Evolutionary conservation across 129 eudicot genomes (phyloP).

Genomic region (Rutidosis leptorrhynchoides): DNA sequence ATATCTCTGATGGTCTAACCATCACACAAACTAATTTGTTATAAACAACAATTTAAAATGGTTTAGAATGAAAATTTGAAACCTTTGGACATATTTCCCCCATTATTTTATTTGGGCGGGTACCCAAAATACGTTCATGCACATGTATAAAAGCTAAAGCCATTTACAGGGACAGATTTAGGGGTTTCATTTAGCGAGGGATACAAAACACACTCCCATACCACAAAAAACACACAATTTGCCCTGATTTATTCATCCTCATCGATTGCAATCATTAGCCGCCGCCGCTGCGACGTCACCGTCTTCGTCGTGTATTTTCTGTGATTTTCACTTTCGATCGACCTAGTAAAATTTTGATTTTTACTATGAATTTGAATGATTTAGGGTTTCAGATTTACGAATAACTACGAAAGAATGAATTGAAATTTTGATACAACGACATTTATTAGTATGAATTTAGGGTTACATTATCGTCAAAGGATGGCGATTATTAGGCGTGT

Average conservation of each 20-base stretch:
- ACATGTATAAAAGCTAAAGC: not conserved
- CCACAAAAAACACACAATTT: too few relatives aligned
- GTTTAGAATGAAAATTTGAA: not conserved
- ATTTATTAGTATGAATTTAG: not conserved
- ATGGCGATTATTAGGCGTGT: not conserved
- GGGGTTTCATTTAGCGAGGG: not conserved
- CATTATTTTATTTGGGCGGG: not conserved
- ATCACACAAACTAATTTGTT: too few relatives aligned
- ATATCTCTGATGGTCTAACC: too few relatives aligned
- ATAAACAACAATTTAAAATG: too few relatives aligned
- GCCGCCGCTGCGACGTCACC: conserved; percentile 14
- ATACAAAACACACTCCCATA: not conserved
- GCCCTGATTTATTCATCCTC: conserved; percentile 14
- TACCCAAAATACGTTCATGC: not conserved
- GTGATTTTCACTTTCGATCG: not conserved
- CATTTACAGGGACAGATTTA: not conserved
- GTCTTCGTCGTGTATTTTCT: not conserved
- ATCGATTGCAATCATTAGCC: not conserved
- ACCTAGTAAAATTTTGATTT: not conserved
- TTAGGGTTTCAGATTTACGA: conserved; percentile 18
- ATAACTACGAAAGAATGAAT: not conserved
- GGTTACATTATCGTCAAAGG: not conserved
- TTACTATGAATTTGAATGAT: not conserved
- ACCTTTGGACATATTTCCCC: not conserved
- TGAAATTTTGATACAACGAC: not conserved